Percentiles rank a stretch among this genome's conserved stretches.
phyloP scores from a whole-genome alignment of 306 rosid genomes.

The Castanea mollissima region DNA sequence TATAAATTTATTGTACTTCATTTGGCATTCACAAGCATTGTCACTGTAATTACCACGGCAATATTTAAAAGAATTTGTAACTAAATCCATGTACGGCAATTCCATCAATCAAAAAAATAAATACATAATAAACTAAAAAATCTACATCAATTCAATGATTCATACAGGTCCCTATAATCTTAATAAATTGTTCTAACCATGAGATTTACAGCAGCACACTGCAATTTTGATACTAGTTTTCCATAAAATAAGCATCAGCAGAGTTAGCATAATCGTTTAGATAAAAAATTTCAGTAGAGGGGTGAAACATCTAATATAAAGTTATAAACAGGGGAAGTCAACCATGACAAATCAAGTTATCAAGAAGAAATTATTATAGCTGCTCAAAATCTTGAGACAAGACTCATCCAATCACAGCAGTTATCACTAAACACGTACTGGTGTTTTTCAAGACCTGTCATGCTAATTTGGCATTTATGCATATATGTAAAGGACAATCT shows the following conservation, averaged over 20 bases:
- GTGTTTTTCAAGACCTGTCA: neutral
- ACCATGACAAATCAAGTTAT: neutral
- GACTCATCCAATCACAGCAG: neutral
- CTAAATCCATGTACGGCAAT: too few species aligned
- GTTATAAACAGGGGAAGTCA: neutral
- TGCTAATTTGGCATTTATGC: neutral
- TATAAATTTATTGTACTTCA: neutral
- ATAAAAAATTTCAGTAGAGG: neutral
- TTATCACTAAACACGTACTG: neutral
- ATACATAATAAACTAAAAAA: neutral
- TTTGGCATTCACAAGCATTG: neutral
- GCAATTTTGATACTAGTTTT: neutral
- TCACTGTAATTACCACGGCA: neutral
- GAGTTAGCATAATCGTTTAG: neutral
- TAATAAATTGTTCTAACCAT: neutral
- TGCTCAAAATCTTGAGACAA: too few species aligned
- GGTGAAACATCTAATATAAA: neutral
- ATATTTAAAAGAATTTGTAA: too few species aligned
- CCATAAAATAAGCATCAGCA: neutral
- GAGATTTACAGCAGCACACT: too few species aligned
- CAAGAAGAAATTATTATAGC: neutral
- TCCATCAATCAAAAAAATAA: too few species aligned
- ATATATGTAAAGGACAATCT: neutral
- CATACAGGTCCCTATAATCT: neutral
- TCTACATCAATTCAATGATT: neutral